Percentiles rank a stretch among this genome's conserved stretches.
Evolutionary conservation across 805 yeast species (phyloP).

Genomic region (Blastobotrys muscicola): DNA sequence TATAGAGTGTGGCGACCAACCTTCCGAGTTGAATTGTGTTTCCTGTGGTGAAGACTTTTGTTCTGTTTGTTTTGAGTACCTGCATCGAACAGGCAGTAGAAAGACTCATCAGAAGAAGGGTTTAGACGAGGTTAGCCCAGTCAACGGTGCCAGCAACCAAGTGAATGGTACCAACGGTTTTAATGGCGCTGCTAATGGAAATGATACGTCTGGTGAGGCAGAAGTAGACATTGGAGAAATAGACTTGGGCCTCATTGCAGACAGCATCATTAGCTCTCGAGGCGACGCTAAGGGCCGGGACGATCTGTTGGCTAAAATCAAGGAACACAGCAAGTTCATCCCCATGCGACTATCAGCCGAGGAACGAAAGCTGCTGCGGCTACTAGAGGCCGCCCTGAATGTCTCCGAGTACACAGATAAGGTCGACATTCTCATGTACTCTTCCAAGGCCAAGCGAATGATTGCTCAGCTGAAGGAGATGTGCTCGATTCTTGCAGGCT

Average conservation of each 20-base stretch:
- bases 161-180: constrained; percentile 5
- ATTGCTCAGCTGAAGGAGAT: constrained; percentile 64
- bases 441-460: constrained; percentile 61
- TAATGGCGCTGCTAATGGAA: constrained; percentile 10
- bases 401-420: constrained; percentile 75
- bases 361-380: constrained; percentile 57
- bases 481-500: constrained; percentile 69
- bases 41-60: constrained; percentile 63
- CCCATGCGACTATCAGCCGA: constrained; percentile 61
- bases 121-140: not conserved
- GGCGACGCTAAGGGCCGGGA: constrained; percentile 13
- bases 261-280: constrained; percentile 11
- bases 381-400: constrained; percentile 66
- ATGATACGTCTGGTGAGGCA: constrained; percentile 8
- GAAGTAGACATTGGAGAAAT: constrained; percentile 3
- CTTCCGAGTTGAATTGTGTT: constrained; percentile 50
- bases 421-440: constrained; percentile 59
- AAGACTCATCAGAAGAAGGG: constrained; percentile 18
- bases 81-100: constrained; percentile 54
- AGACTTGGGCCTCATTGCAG: constrained; percentile 6
- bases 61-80: constrained; percentile 55
- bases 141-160: too few relatives aligned
- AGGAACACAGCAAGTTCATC: constrained; percentile 40
- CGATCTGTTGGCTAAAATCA: constrained; percentile 14
- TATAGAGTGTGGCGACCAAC: constrained; percentile 67